These are phyloP conservation scores for Streptanthus diversifolius DNA, from an alignment of 345 rosid species.

Conservation along the genomic window DNA sequence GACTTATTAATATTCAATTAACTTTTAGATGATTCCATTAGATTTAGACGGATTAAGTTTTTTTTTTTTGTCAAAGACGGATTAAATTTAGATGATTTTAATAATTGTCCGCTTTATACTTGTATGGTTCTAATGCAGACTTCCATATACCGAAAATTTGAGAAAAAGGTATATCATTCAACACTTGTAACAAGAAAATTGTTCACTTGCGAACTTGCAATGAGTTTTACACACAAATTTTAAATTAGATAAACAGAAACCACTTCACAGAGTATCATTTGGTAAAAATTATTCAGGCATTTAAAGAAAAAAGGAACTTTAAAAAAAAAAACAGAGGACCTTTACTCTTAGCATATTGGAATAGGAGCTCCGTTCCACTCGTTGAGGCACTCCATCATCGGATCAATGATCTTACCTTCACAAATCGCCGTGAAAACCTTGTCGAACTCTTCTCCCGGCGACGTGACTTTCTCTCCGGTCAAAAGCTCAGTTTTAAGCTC, in stretches of 20 bases:
- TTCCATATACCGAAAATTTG: background rate
- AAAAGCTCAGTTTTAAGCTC: conserved; percentile 50
- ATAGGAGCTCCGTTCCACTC: conserved; percentile 84
- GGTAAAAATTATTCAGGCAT: conserved; percentile 23
- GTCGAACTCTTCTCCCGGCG: conserved; percentile 76
- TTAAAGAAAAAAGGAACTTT: background rate
- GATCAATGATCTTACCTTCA: conserved; percentile 60
- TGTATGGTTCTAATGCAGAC: background rate
- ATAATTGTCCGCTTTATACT: background rate
- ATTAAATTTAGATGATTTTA: background rate
- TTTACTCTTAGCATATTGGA: conserved; percentile 40
- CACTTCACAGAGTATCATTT: conserved; percentile 23
- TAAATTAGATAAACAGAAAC: conserved; percentile 9
- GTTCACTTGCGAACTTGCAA: conserved; percentile 31
- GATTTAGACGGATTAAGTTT: background rate
- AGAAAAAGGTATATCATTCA: background rate
- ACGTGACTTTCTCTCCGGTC: conserved; percentile 58
- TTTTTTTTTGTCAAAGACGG: too few species aligned
- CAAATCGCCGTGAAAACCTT: conserved; percentile 62
- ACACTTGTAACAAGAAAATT: conserved; percentile 27
- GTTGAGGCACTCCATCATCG: conserved; percentile 59
- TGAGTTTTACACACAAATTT: conserved; percentile 22
- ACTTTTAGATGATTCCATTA: background rate
- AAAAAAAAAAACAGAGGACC: background rate
- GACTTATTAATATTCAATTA: background rate